Conservation (phyloP, 805 yeast genomes). For the Saccharomycopsis sp. region DNA sequence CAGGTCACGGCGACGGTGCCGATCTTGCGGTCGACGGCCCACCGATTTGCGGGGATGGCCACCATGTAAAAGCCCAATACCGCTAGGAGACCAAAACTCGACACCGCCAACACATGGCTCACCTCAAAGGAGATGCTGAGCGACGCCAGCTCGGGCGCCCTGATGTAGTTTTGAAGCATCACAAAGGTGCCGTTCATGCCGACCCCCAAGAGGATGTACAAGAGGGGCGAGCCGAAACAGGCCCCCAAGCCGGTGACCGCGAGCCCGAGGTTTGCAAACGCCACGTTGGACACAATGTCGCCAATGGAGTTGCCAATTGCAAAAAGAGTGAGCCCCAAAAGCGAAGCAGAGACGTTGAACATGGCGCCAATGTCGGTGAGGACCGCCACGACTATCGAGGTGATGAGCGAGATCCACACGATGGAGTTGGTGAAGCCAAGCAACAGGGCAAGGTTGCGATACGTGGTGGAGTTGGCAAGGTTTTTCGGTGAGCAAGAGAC, state of each 20-base stretch:
- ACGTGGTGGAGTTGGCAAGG: no score
- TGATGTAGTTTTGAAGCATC: constrained; percentile 20
- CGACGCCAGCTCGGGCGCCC: no score
- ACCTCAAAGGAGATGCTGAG: constrained; percentile 32
- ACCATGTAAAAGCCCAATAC: constrained; percentile 33
- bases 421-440: constrained; percentile 49
- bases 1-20: constrained; percentile 27
- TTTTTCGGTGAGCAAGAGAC: no score
- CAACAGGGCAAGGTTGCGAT: no score
- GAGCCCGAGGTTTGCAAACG: constrained; percentile 71
- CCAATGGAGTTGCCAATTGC: constrained; percentile 92
- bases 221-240: constrained; percentile 85
- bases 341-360: constrained; percentile 59
- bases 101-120: constrained; percentile 31
- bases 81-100: constrained; percentile 33
- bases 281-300: constrained; percentile 73
- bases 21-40: constrained; percentile 36
- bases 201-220: constrained; percentile 69
- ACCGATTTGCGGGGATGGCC: constrained; percentile 36
- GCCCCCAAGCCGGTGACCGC: constrained; percentile 91
- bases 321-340: constrained; percentile 78
- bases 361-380: constrained; percentile 53
- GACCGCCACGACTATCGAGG: constrained; percentile 42
- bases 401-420: constrained; percentile 47
- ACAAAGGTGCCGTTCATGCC: constrained; percentile 63